phyloP scores from a whole-genome alignment of 495 filamentous ascomycete genomes.

The Evernia prunastri region DNA sequence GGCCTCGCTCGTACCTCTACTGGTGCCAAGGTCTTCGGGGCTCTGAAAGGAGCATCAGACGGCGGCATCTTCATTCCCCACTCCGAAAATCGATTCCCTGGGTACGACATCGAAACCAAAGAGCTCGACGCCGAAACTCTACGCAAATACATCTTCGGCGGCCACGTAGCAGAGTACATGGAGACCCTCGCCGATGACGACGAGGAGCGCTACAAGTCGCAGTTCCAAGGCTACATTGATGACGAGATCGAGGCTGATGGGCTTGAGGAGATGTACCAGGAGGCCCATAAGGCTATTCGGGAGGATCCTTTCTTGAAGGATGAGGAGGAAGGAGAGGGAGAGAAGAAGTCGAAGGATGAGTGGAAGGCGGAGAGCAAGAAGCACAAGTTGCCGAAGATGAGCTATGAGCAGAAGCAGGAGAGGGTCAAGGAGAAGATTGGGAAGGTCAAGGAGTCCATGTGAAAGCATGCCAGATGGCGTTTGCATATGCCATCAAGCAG shows the following conservation, averaged over 20 bases:
- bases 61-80: constrained; percentile 95
- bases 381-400: constrained; percentile 69
- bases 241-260: constrained; percentile 94
- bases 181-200: constrained; percentile 99
- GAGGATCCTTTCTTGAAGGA: constrained; percentile 96
- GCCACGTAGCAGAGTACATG: constrained; percentile 99
- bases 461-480: constrained; percentile 9
- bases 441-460: constrained; percentile 47
- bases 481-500: background rate
- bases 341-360: constrained; percentile 87
- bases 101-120: constrained; percentile 92
- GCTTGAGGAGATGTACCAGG: constrained; percentile 90
- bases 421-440: constrained; percentile 85
- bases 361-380: constrained; percentile 96
- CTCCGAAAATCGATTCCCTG: constrained; percentile 98
- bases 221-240: constrained; percentile 96
- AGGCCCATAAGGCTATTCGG: constrained; percentile 95
- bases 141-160: constrained; percentile 98
- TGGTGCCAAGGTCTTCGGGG: constrained; percentile 95
- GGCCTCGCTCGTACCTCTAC: constrained; percentile 95
- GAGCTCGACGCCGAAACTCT: constrained; percentile 95
- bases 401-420: constrained; percentile 68
- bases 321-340: constrained; percentile 31
- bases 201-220: constrained; percentile 97
- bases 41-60: constrained; percentile 99